phyloP scores from a whole-genome alignment of 2,329 filamentous ascomycete genomes.

The Nemania serpens region DNA sequence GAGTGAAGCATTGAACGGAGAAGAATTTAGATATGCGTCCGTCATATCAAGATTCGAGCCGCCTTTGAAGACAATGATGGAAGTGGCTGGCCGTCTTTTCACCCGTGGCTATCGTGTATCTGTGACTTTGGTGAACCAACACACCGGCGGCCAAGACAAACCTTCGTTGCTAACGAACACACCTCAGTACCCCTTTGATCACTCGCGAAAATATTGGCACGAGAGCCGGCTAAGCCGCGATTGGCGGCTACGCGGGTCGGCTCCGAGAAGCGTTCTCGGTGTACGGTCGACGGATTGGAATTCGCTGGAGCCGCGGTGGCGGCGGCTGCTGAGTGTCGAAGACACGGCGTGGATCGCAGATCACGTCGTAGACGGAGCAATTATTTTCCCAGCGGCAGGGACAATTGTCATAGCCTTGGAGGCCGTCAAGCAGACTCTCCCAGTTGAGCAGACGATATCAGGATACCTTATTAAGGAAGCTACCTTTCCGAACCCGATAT shows the following conservation, averaged over 20 bases:
- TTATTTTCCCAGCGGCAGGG: not conserved
- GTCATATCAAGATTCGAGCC: not conserved
- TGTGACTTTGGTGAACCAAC: not conserved
- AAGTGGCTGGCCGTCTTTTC: not conserved
- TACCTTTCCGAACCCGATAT: not conserved
- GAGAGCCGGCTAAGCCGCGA: not conserved
- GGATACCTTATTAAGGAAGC: constrained; percentile 6
- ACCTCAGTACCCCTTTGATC: not conserved
- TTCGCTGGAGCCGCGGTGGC: not conserved
- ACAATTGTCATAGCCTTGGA: constrained; percentile 1
- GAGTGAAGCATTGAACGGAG: not conserved
- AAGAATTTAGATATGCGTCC: not conserved
- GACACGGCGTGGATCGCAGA: not conserved
- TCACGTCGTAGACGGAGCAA: not conserved
- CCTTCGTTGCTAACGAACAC: not conserved
- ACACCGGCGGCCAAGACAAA: not conserved
- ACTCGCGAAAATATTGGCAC: not conserved
- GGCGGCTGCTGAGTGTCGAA: not conserved
- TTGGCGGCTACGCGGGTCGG: not conserved
- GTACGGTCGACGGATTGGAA: not conserved
- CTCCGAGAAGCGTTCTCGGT: not conserved
- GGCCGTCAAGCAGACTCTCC: not conserved
- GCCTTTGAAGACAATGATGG: not conserved
- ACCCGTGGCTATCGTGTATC: not conserved
- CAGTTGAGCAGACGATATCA: not conserved